phyloP scores from a whole-genome alignment of 1,284 basidiomycete species.

The Papiliotrema fonsecae region DNA sequence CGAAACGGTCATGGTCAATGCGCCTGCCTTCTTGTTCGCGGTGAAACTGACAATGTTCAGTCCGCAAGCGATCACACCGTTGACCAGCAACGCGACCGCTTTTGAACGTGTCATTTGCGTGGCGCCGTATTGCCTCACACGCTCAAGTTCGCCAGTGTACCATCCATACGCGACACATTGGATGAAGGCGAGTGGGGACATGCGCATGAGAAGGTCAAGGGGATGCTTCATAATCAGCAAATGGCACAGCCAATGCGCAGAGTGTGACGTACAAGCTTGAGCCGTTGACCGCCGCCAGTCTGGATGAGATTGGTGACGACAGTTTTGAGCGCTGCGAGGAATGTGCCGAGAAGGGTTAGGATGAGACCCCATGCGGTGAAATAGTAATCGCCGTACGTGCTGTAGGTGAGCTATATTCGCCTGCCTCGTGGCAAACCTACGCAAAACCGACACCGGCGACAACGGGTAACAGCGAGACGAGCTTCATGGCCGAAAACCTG shows the following conservation, averaged over 20 bases:
- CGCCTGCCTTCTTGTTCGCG: slow-evolving; percentile 81
- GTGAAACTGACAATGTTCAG: slow-evolving; percentile 89
- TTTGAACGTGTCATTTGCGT: slow-evolving; percentile 55
- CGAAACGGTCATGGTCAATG: slow-evolving; percentile 46
- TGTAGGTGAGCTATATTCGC: slow-evolving; percentile 32
- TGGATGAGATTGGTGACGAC: slow-evolving; percentile 79
- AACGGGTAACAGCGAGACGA: slow-evolving; percentile 76
- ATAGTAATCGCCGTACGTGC: slow-evolving; percentile 86
- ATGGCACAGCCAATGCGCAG: background rate
- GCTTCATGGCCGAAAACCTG: slow-evolving; percentile 52
- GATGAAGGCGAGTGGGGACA: slow-evolving; percentile 81
- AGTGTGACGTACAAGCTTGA: slow-evolving; percentile 39
- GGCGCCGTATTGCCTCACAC: slow-evolving; percentile 56
- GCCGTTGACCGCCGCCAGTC: slow-evolving; percentile 45
- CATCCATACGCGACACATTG: slow-evolving; percentile 75
- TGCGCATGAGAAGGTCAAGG: slow-evolving; percentile 74
- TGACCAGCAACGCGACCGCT: slow-evolving; percentile 60
- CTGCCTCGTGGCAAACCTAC: slow-evolving; percentile 53
- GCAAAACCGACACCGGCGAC: slow-evolving; percentile 86
- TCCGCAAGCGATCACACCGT: slow-evolving; percentile 80
- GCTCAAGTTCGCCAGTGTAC: slow-evolving; percentile 69
- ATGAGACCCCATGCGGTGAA: slow-evolving; percentile 75
- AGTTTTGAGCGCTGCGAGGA: slow-evolving; percentile 86
- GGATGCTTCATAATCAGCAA: slow-evolving; percentile 59
- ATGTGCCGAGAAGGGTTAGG: slow-evolving; percentile 77